Base-by-base conservation (phyloP, 306 rosid species). In the Prosopis cineraria region DNA sequence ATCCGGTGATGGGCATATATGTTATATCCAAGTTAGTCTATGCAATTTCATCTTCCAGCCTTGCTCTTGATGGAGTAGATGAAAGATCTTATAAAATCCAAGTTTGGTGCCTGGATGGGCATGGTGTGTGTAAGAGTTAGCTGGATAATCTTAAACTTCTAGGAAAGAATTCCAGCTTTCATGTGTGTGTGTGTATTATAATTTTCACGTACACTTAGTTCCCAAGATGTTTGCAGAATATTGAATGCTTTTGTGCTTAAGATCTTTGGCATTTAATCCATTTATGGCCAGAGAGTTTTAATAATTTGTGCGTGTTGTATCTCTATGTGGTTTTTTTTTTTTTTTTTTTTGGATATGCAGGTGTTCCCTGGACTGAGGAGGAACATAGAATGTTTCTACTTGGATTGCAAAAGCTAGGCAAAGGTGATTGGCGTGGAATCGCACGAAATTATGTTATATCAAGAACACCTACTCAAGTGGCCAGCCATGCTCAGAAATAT, bases 401-500 rank as follows among this genome's bases (percentile, higher is more conserved):
- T 25, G 99, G 99, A 79, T 80, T 95, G 82, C 96, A 95, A 86
- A 95, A 91, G 85, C 94, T 93, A 70, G 99, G 99, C 56, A 95
- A 95, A 90, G 99, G 99, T 53, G 99, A 95, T 81, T 95, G 99
- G 99, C 98, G 99, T 73, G 99, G 99, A 80, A 95, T 95, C 22
- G 96, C 99, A 48, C 91, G 99, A 68, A 95, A 91, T 81, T 95
- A 88, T 75, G 99, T 95, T 66, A 83, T 90, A 81, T 78, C 99
- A 55, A 93, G 99, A 84, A 91, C 99, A 10, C 99, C 99, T 27
- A 95, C 99, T 53, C 99, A 95, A 86, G 99, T 95, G 75, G 99
- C 99, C 72, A 95, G 99, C 83, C 99, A 95, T 80, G 99, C 99
- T 67, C 99, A 95, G 83, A 95, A 95, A 69, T 93, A 95, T 83